Base-by-base conservation (phyloP, 1,284 basidiomycete genomes). In the Irpex rosettiformis region DNA sequence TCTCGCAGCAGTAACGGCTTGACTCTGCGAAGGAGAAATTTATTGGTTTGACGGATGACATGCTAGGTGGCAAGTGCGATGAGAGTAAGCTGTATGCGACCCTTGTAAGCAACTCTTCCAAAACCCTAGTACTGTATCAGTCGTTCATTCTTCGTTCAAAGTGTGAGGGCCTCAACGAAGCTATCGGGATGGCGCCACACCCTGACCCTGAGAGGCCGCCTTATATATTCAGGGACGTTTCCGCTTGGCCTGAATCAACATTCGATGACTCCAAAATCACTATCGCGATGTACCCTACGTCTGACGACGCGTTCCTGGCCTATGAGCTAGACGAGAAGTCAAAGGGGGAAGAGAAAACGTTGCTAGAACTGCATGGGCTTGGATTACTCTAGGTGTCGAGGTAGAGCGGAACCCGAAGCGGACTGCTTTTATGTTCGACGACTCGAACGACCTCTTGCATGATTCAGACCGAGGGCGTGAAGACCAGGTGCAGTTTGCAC, bases 381-480 rank as follows among this genome's bases (percentile, higher is more conserved):
- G 54, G 54, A 55, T 55, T 37, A 45, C 25, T n/a, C n/a, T 43
- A 8, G 28, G 18, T 29, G 43, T 55, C 5, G 54, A 55, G 24
- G 11, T 25, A n/a, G 29, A 55, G 54, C 28, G 28, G 40, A 8
- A 25, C 16, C 11, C 8, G 13, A 27, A 4, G 4, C 11, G 30
- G 8, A 13, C 54, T 6, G 54, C 24, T 3, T 29, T 55, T 22
- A 13, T n/a, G 16, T 48, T 48, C 18, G 22, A 29, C 10, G 13
- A 28, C 13, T 22, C 28, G 11, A 45, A 30, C 21, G n/a, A n/a
- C n/a, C 47, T 55, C 24, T 7, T 55, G 22, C 54, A 28, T 16
- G 3, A 13, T 43, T 27, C 22, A 4, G 27, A 27, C 5, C 13
- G 18, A 5, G 54, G 54, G 16, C 4, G 8, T 21, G 33, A 16